Base-by-base conservation (phyloP, 805 yeast species). In the Priceomyces fermenticarens region DNA sequence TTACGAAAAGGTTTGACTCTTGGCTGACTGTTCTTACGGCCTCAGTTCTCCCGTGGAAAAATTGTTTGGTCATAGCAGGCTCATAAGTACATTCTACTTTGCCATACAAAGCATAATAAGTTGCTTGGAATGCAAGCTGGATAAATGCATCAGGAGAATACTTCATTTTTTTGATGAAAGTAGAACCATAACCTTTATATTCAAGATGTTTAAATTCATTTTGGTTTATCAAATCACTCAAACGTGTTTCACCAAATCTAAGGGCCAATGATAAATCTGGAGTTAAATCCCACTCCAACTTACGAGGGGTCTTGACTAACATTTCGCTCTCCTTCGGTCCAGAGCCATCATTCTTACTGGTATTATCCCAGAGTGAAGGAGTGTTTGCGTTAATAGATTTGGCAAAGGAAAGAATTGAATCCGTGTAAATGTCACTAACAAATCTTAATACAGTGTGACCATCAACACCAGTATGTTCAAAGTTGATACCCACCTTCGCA, bases 401-500 rank as follows among this genome's bases (percentile, higher is more conserved):
- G 8, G 97, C 97, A 72, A 88, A 89, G 36, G 90, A 77, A 46
- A 89, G 68, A 39, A 89, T 88, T 1, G 96, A 84, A 59, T 89
- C 97, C 0, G 97, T 89, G 59, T 89, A 89, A 41, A 89, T 85
- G 61, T 89, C 97, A 30, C 88, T 80, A 10, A 88, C 95, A 67
- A 85, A 84, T 48, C 97, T 67, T 49, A 89, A 67, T 3, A 89
- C 96, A 0, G 97, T 89, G 61, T 89, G 97, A 42, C 97, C 97
- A 63, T 89, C 97, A 20, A 89, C 95, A 51, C 96, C 96, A 0
- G 97, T 85, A 57, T 89, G 93, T 56, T 89, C 97, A 58, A 89
- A 89, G 61, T 90, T 89, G 49, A 89, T 82, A 23, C 97, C 97
- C 2, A 93, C 96, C 62, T 86, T 85, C 16, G 95, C 95, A 61